A percentile compares a stretch with the other conserved stretches of the same genome.
These are phyloP conservation scores for Dioszegia hungarica DNA, from an alignment of 768 basidiomycete genomes.

Conservation along the genomic window DNA sequence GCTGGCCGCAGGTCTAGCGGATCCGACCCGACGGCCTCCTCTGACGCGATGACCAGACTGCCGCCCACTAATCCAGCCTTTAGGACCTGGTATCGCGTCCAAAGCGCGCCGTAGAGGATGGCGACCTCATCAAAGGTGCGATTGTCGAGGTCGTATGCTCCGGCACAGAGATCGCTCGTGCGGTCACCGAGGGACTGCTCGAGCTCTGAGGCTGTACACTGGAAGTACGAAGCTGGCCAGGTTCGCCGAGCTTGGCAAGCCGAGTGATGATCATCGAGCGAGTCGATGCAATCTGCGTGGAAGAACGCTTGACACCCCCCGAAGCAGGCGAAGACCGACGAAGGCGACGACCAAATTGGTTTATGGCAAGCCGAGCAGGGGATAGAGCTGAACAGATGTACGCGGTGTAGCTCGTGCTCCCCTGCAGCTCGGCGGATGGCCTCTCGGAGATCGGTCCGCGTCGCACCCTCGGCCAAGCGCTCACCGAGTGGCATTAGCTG, in stretches of 20 bases:
- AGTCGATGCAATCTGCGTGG: slow-evolving; percentile 56
- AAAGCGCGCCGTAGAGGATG: slow-evolving; percentile 59
- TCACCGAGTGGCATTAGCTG: slow-evolving; percentile 6
- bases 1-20: slow-evolving; percentile 62
- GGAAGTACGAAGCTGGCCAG: slow-evolving; percentile 3
- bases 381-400: slow-evolving; percentile 69
- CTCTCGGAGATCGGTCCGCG: slow-evolving; percentile 59
- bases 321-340: slow-evolving; percentile 63
- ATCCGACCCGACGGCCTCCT: slow-evolving; percentile 46
- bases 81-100: slow-evolving; percentile 65
- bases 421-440: slow-evolving; percentile 21
- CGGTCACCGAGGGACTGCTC: slow-evolving; percentile 4
- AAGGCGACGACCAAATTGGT: slow-evolving; percentile 68
- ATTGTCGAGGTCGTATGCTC: slow-evolving; percentile 51
- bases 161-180: neutral
- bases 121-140: slow-evolving; percentile 67
- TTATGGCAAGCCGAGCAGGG: slow-evolving; percentile 63
- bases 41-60: slow-evolving; percentile 22
- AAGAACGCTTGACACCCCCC: slow-evolving; percentile 59
- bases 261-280: neutral
- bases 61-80: slow-evolving; percentile 64
- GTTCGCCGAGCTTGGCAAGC: neutral
- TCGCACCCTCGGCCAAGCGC: slow-evolving; percentile 52
- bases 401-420: slow-evolving; percentile 57
- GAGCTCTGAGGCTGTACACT: neutral